These are phyloP conservation scores for Acer yangbiense DNA, from an alignment of 345 rosid species.

Conservation along the genomic window DNA sequence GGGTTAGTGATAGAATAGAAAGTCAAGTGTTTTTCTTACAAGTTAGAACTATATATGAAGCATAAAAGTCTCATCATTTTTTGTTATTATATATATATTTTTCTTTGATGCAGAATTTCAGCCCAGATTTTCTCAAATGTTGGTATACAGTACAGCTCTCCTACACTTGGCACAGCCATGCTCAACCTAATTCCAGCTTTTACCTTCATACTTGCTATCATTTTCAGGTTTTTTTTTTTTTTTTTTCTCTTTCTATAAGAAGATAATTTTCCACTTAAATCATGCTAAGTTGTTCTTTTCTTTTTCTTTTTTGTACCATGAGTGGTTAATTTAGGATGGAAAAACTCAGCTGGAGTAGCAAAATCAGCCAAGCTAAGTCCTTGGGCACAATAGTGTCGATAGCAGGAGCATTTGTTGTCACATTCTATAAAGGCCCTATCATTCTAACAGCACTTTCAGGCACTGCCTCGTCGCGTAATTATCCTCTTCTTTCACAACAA, in stretches of 20 bases:
- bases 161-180: conserved; percentile 58
- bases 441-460: too few relatives aligned
- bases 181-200: conserved; percentile 63
- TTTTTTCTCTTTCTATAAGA: neutral
- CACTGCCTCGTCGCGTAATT: conserved; percentile 14
- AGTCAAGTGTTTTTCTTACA: too few relatives aligned
- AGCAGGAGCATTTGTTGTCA: conserved; percentile 62
- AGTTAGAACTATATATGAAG: too few relatives aligned
- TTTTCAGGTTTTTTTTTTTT: conserved; percentile 43
- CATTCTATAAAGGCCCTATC: conserved; percentile 58
- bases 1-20: conserved; percentile 31
- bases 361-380: conserved; percentile 56
- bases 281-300: too few relatives aligned
- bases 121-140: conserved; percentile 44
- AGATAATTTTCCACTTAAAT: too few relatives aligned
- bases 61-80: too few relatives aligned
- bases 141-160: conserved; percentile 58
- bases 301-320: too few relatives aligned
- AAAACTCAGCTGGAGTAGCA: conserved; percentile 45
- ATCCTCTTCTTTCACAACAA: conserved; percentile 24
- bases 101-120: conserved; percentile 21
- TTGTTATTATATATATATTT: neutral
- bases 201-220: conserved; percentile 55
- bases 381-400: conserved; percentile 59
- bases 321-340: conserved; percentile 53